phyloP scores from a whole-genome alignment of 2,329 filamentous ascomycete genomes.

The Didymella glomerata region DNA sequence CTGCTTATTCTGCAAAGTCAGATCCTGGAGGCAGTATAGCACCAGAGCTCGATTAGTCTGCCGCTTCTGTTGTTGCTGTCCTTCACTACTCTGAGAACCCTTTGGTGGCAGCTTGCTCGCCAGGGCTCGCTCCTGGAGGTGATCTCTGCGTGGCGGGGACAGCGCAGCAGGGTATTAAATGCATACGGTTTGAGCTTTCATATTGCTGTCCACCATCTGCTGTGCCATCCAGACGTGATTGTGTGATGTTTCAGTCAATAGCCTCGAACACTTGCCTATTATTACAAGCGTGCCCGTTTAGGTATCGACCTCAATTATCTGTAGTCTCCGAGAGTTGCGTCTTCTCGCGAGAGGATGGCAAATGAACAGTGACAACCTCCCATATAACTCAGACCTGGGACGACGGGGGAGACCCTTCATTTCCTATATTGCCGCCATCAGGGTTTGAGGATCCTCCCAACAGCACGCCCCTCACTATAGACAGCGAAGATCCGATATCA shows the following conservation, averaged over 20 bases:
- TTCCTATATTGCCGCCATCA: not conserved
- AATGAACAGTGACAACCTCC: not conserved
- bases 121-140: not conserved
- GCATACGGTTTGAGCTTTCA: not conserved
- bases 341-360: not conserved
- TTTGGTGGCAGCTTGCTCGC: not conserved
- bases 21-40: conserved; percentile 9
- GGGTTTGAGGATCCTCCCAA: not conserved
- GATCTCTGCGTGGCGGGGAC: not conserved
- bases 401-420: not conserved
- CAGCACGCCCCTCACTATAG: no score
- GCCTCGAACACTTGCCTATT: not conserved
- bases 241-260: not conserved
- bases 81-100: not conserved
- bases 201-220: not conserved
- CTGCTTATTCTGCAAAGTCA: not conserved
- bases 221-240: not conserved
- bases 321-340: not conserved
- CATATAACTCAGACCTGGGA: not conserved
- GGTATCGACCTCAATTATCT: not conserved
- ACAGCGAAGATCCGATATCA: no score
- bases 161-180: not conserved
- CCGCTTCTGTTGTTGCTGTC: not conserved
- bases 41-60: conserved; percentile 1
- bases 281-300: no score